Evolutionary conservation across 257 asterid species (phyloP).

Genomic region (Leptodermis oblonga): DNA sequence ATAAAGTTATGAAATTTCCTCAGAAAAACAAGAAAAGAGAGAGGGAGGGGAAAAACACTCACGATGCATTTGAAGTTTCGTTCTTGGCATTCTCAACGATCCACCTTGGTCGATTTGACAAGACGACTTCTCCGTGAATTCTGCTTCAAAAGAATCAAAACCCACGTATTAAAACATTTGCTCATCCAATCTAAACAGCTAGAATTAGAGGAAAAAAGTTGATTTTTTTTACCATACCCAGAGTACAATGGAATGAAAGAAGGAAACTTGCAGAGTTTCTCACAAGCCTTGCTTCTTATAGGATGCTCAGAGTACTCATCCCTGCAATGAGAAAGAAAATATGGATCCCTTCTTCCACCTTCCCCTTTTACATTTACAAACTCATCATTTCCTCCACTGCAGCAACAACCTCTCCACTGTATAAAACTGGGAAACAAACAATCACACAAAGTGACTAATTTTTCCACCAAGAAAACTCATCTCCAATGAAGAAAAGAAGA

Average conservation of each 20-base stretch:
- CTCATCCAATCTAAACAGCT: constrained; percentile 4
- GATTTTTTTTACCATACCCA: constrained; percentile 39
- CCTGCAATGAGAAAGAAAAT: constrained; percentile 38
- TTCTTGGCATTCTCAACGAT: constrained; percentile 20
- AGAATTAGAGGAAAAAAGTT: neutral
- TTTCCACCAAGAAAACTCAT: neutral
- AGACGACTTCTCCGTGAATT: constrained; percentile 81
- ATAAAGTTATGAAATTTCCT: neutral
- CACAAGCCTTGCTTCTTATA: constrained; percentile 50
- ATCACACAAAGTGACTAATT: constrained; percentile 2
- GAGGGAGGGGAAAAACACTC: constrained; percentile 5
- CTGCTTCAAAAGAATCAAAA: constrained; percentile 26
- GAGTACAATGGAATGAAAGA: constrained; percentile 58
- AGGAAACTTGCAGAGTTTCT: constrained; percentile 53
- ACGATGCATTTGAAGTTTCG: constrained; percentile 35
- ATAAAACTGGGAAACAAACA: constrained; percentile 55
- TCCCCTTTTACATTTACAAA: constrained; percentile 35
- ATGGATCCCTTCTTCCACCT: constrained; percentile 20
- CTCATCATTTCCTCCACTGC: constrained; percentile 51
- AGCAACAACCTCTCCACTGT: constrained; percentile 77
- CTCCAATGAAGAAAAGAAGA: neutral
- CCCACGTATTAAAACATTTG: neutral
- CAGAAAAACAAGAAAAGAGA: neutral
- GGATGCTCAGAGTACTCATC: constrained; percentile 51
- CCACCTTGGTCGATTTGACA: constrained; percentile 69